Evolutionary conservation across 768 basidiomycete species (phyloP).

Genomic region (Trichaptum fuscoviolaceum): DNA sequence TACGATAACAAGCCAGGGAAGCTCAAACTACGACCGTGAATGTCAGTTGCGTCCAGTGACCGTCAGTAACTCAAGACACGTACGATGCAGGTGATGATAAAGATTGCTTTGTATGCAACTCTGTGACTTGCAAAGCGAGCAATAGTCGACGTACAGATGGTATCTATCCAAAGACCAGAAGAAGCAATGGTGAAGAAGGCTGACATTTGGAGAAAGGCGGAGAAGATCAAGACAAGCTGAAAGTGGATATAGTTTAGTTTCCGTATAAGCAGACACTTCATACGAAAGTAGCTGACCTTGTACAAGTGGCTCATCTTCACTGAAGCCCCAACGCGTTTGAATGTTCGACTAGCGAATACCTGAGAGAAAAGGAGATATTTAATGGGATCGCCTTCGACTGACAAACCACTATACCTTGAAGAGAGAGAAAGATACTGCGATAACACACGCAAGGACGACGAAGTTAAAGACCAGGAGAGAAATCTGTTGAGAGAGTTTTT

Average conservation of each 20-base stretch:
- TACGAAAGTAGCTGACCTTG: conserved; percentile 14
- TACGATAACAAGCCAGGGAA: conserved; percentile 41
- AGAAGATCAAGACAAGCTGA: conserved; percentile 46
- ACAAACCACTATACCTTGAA: conserved; percentile 30
- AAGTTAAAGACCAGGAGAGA: conserved; percentile 36
- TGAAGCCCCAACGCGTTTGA: conserved; percentile 46
- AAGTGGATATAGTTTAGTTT: background rate
- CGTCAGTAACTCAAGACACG: background rate
- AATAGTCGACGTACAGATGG: conserved; percentile 33
- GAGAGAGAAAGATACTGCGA: conserved; percentile 27
- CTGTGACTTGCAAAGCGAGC: conserved; percentile 28
- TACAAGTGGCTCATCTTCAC: conserved; percentile 39
- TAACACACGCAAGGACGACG: conserved; percentile 31
- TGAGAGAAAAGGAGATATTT: conserved; percentile 39
- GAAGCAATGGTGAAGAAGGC: conserved; percentile 45
- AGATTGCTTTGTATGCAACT: conserved; percentile 34
- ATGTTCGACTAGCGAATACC: conserved; percentile 41
- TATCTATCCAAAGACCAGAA: conserved; percentile 44
- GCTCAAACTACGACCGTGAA: conserved; percentile 15
- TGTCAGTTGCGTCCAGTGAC: background rate
- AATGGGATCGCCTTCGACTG: conserved; percentile 46
- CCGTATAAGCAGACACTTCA: background rate
- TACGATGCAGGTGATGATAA: conserved; percentile 33
- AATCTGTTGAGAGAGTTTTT: conserved; percentile 28
- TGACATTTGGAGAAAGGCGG: conserved; percentile 41